phyloP scores from a whole-genome alignment of 2,329 filamentous ascomycete species.

The Sphaerulina vaccinii region DNA sequence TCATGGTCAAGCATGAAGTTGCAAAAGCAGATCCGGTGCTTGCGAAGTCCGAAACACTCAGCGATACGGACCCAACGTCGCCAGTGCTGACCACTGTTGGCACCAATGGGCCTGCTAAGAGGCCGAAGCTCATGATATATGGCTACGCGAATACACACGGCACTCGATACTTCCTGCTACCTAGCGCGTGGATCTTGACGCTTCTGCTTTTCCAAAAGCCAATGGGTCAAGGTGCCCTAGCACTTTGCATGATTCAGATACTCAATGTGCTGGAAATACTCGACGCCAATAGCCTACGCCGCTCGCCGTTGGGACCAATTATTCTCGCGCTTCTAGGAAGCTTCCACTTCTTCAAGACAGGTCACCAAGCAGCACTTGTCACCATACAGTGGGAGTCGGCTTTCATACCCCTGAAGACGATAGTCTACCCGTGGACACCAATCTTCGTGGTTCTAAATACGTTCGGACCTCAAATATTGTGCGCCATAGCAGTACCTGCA shows the following conservation, averaged over 20 bases:
- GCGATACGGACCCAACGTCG: slow-evolving; percentile 34
- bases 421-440: slow-evolving; percentile 88
- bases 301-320: slow-evolving; percentile 75
- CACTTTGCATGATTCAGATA: slow-evolving; percentile 82
- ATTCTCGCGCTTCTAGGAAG: slow-evolving; percentile 84
- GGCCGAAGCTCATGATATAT: slow-evolving; percentile 60
- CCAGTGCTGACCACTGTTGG: slow-evolving; percentile 41
- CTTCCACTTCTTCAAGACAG: slow-evolving; percentile 97
- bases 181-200: slow-evolving; percentile 73
- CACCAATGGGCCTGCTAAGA: slow-evolving; percentile 35
- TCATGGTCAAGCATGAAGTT: slow-evolving; percentile 64
- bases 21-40: slow-evolving; percentile 23
- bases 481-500: slow-evolving; percentile 75
- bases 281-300: slow-evolving; percentile 60
- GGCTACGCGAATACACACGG: slow-evolving; percentile 94
- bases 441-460: slow-evolving; percentile 80
- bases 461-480: slow-evolving; percentile 84
- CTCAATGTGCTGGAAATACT: slow-evolving; percentile 70
- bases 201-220: slow-evolving; percentile 85
- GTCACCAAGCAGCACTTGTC: slow-evolving; percentile 83
- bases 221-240: slow-evolving; percentile 84
- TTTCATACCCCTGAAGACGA: slow-evolving; percentile 79
- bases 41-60: slow-evolving; percentile 28
- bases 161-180: slow-evolving; percentile 80
- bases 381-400: slow-evolving; percentile 95